Evolutionary conservation across 768 basidiomycete species (phyloP).

Genomic region (Clathrus columnatus): DNA sequence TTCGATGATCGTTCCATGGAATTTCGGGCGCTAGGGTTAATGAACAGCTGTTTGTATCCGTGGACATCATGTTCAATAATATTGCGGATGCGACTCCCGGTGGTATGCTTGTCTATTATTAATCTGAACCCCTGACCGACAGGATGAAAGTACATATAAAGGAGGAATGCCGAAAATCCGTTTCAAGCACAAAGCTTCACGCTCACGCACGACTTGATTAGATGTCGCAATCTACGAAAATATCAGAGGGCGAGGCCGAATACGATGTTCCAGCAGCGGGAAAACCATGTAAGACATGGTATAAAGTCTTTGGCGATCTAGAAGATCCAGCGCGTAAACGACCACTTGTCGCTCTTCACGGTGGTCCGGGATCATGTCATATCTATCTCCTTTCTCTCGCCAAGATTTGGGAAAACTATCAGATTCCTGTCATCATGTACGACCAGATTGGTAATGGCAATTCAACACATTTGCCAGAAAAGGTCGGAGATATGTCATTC

Average conservation of each 20-base stretch:
- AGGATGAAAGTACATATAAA: too few species aligned
- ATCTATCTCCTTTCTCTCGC: constrained; percentile 2
- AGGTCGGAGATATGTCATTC: constrained; percentile 30
- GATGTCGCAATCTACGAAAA: background rate
- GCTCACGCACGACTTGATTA: too few species aligned
- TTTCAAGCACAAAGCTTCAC: too few species aligned
- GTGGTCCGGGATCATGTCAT: constrained; percentile 6
- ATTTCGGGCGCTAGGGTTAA: too few species aligned
- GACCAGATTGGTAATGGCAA: constrained; percentile 44
- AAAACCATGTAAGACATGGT: constrained; percentile 9
- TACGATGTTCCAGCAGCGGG: background rate
- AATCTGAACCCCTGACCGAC: too few species aligned
- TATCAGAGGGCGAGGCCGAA: background rate
- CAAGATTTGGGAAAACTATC: background rate
- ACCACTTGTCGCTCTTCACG: constrained; percentile 11
- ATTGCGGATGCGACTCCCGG: too few species aligned
- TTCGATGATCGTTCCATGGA: too few species aligned
- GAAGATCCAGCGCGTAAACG: background rate
- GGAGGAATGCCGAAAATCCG: too few species aligned
- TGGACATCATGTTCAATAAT: too few species aligned
- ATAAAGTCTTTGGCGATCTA: constrained; percentile 9
- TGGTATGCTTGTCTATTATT: too few species aligned
- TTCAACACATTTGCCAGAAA: constrained; percentile 36
- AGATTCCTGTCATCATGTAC: constrained; percentile 11
- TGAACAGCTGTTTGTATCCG: too few species aligned